These are phyloP conservation scores for Helianthus tuberosus DNA, from an alignment of 129 eudicot genomes.

Conservation along the genomic window DNA sequence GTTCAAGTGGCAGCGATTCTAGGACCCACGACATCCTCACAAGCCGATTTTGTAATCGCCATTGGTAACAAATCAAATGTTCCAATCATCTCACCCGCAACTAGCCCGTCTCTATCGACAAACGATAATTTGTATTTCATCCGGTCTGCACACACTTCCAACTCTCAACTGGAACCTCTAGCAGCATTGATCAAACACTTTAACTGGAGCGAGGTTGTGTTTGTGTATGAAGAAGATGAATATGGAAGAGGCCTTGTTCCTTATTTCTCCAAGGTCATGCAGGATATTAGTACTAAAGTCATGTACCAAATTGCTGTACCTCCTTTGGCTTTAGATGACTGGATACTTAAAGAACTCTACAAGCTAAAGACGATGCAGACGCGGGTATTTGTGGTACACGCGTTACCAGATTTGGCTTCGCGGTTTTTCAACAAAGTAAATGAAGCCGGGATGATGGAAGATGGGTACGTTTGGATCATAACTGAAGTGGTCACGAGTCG, in stretches of 20 bases:
- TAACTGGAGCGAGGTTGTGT: conserved; percentile 56
- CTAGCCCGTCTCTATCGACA: conserved; percentile 52
- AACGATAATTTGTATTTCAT: conserved; percentile 43
- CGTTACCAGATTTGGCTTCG: conserved; percentile 31
- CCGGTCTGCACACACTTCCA: conserved; percentile 41
- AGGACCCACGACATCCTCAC: conserved; percentile 50
- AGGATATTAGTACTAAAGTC: conserved; percentile 22
- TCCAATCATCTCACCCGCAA: conserved; percentile 54
- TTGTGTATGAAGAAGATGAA: conserved; percentile 45
- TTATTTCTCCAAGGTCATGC: conserved; percentile 33
- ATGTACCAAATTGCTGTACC: conserved; percentile 32
- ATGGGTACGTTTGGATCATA: conserved; percentile 60
- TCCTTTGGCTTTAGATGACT: conserved; percentile 37
- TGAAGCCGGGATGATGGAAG: conserved; percentile 52
- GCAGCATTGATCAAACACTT: conserved; percentile 43
- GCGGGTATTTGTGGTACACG: conserved; percentile 58
- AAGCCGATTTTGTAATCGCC: conserved; percentile 52
- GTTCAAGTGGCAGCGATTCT: conserved; percentile 49
- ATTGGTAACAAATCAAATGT: conserved; percentile 51
- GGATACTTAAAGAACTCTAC: conserved; percentile 43
- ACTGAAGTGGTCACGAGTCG: conserved; percentile 48
- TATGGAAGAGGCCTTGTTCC: conserved; percentile 52
- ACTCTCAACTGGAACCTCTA: conserved; percentile 41
- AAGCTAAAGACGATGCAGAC: conserved; percentile 55
- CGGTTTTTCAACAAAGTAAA: conserved; percentile 45